Conservation (phyloP, 208 protist species). For the Angomonas ambiguus region DNA sequence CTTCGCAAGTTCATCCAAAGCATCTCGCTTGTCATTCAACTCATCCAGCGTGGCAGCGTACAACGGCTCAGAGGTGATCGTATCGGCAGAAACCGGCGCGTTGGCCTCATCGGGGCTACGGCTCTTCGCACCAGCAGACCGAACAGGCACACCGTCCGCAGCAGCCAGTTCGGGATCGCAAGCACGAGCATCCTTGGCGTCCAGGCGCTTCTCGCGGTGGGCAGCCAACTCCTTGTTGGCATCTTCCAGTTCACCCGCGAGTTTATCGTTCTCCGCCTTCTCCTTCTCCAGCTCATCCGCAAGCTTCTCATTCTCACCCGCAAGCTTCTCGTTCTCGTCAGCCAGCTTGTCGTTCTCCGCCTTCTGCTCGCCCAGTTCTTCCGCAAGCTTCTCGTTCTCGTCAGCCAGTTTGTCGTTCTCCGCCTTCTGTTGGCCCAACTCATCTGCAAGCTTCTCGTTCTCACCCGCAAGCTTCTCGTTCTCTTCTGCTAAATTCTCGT, state of each 20-base stretch:
- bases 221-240: neutral
- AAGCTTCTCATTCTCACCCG: conserved; percentile 5
- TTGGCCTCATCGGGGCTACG: neutral
- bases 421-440: conserved; percentile 2
- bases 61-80: neutral
- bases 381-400: conserved; percentile 1
- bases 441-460: conserved; percentile 8
- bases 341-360: conserved; percentile 5
- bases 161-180: neutral
- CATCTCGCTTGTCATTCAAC: neutral
- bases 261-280: neutral
- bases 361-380: neutral
- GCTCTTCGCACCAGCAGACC: neutral
- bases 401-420: conserved; percentile 14
- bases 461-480: conserved; percentile 5
- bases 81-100: neutral
- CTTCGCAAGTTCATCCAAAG: neutral
- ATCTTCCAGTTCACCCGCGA: neutral
- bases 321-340: neutral
- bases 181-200: neutral
- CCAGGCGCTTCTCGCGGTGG: neutral
- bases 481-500: conserved; percentile 11
- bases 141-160: neutral
- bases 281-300: neutral
- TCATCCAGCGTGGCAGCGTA: conserved; percentile 5